Evolutionary conservation across 164 flowering plant genomes (phyloP).

Genomic region (Liquidambar formosana): DNA sequence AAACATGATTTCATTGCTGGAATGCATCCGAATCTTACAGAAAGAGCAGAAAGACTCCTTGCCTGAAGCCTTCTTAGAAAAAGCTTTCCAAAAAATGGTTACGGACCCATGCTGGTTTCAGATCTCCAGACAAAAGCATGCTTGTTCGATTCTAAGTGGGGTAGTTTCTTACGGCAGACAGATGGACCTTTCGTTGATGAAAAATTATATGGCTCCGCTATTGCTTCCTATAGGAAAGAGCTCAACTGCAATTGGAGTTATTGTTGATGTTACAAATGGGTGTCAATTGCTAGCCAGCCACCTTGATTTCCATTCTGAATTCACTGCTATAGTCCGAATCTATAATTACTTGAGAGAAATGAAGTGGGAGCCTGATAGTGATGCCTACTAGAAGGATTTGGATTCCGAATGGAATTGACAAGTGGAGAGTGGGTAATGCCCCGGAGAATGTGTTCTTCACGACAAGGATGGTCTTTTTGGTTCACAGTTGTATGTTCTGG

Average conservation of each 20-base stretch:
- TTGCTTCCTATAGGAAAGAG: constrained; percentile 37
- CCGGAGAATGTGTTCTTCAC: constrained; percentile 45
- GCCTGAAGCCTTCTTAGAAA: constrained; percentile 24
- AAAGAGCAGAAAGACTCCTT: constrained; percentile 9
- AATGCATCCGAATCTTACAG: constrained; percentile 32
- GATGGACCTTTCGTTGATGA: constrained; percentile 78
- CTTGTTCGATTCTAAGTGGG: constrained; percentile 42
- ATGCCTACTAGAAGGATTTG: constrained; percentile 32
- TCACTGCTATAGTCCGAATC: constrained; percentile 37
- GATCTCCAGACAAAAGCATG: constrained; percentile 44
- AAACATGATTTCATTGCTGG: constrained; percentile 40
- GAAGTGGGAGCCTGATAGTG: constrained; percentile 39
- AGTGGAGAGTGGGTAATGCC: constrained; percentile 45
- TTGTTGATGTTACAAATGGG: constrained; percentile 30
- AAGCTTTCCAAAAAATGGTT: constrained; percentile 44
- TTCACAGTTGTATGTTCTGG: constrained; percentile 36
- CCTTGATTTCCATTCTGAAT: constrained; percentile 34
- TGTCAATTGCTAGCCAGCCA: constrained; percentile 42
- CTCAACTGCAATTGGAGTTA: constrained; percentile 53
- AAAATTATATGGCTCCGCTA: constrained; percentile 47
- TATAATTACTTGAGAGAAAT: constrained; percentile 37
- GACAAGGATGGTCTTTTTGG: constrained; percentile 52
- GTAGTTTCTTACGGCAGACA: constrained; percentile 20
- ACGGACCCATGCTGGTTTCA: constrained; percentile 54
- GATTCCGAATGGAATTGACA: constrained; percentile 43